Conservation (phyloP, 495 filamentous ascomycete species). For the Ramalina peruviana region DNA sequence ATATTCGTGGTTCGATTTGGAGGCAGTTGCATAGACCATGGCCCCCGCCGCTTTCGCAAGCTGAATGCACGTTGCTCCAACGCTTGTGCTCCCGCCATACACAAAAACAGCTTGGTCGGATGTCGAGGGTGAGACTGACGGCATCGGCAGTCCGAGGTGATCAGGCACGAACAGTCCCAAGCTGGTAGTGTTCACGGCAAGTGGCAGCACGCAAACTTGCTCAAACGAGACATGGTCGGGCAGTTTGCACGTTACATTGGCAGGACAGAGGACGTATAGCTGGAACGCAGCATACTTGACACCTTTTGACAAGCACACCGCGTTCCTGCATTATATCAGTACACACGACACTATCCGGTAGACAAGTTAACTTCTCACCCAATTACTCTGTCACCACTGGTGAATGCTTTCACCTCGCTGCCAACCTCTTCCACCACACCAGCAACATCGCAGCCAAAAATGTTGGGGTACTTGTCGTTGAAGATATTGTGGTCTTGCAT, state of each 20-base stretch:
- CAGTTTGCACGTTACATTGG: constrained; percentile 26
- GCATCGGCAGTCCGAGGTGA: constrained; percentile 24
- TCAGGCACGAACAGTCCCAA: constrained; percentile 32
- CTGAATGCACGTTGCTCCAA: constrained; percentile 49
- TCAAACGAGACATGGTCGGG: constrained; percentile 33
- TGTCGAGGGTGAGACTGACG: constrained; percentile 14
- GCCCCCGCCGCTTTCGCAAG: constrained; percentile 42
- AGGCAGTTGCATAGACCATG: constrained; percentile 41
- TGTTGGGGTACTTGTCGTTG: constrained; percentile 28
- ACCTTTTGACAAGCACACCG: not conserved
- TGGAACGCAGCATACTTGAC: constrained; percentile 30
- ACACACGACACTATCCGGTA: not conserved
- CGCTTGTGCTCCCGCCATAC: constrained; percentile 45
- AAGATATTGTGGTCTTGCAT: constrained; percentile 22
- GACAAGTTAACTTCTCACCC: constrained; percentile 3
- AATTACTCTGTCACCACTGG: constrained; percentile 20
- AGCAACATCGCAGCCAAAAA: constrained; percentile 40
- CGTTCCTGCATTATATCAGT: not conserved
- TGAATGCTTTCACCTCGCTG: constrained; percentile 26
- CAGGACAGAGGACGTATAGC: constrained; percentile 27
- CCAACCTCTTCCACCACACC: constrained; percentile 39
- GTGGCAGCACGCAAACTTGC: constrained; percentile 36
- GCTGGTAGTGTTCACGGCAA: constrained; percentile 39
- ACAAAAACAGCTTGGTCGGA: constrained; percentile 34
- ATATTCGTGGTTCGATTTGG: constrained; percentile 37